A percentile compares a stretch with the other conserved stretches of the same genome.
Evolutionary conservation across 169 alveolate genomes (phyloP).

Genomic region (Besnoitia besnoiti): DNA sequence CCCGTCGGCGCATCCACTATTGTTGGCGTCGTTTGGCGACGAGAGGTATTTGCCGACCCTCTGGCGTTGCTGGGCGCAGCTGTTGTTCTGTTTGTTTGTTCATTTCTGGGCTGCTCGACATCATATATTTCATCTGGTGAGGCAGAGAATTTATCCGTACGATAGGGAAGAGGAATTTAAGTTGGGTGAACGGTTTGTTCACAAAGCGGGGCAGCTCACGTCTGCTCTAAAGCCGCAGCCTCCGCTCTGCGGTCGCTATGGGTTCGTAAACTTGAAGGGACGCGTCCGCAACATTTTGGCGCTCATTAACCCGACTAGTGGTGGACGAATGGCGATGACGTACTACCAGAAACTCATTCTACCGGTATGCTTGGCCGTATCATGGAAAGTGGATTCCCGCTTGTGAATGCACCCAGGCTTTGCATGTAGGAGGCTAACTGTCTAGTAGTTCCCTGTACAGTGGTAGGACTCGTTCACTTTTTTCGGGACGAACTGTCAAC

Average conservation of each 20-base stretch:
- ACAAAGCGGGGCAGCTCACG: not conserved
- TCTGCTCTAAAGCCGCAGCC: constrained; percentile 2
- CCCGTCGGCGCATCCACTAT: not conserved
- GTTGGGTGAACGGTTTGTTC: not conserved
- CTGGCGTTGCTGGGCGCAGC: not conserved
- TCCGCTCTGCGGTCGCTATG: constrained; percentile 29
- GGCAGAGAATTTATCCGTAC: not conserved
- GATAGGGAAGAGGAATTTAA: not conserved
- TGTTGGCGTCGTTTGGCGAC: not conserved
- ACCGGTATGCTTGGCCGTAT: not conserved
- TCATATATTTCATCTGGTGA: not conserved
- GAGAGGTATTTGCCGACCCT: not conserved
- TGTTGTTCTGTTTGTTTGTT: not conserved
- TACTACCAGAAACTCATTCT: constrained; percentile 38
- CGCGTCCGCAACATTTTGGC: constrained; percentile 1
- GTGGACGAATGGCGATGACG: constrained; percentile 24
- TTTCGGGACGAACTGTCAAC: too few relatives aligned
- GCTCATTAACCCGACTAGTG: constrained; percentile 29
- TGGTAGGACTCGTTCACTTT: too few relatives aligned
- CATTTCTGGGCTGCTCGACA: not conserved
- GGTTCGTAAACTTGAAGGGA: not conserved
- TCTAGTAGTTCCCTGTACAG: too few relatives aligned
- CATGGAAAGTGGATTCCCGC: too few relatives aligned
- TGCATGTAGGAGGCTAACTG: too few relatives aligned
- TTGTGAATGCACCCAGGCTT: too few relatives aligned